phyloP scores from a whole-genome alignment of 192 early-diverging fungal genomes.

The Geosiphon pyriformis region DNA sequence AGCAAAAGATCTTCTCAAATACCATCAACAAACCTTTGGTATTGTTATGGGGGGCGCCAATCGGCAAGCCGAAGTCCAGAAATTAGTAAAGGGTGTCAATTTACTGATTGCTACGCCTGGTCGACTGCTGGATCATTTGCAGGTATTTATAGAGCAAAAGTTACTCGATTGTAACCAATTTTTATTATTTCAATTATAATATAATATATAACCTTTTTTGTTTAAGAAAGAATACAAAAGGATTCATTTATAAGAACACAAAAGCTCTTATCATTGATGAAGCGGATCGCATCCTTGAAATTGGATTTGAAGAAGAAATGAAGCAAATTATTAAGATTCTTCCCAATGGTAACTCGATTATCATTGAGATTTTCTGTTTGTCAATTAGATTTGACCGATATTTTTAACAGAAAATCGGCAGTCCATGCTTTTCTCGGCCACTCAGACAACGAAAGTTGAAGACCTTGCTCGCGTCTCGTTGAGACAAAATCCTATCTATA shows the following conservation, averaged over 20 bases:
- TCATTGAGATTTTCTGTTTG: background rate
- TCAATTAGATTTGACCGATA: background rate
- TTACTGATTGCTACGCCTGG: slow-evolving; percentile 94
- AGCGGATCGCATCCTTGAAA: slow-evolving; percentile 96
- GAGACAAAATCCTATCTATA: slow-evolving; percentile 93
- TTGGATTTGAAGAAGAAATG: slow-evolving; percentile 99
- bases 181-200: background rate
- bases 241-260: slow-evolving; percentile 91
- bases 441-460: slow-evolving; percentile 97
- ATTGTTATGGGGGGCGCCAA: slow-evolving; percentile 99
- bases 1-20: slow-evolving; percentile 88
- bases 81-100: slow-evolving; percentile 94
- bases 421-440: slow-evolving; percentile 98
- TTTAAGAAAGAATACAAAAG: slow-evolving; percentile 76
- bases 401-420: slow-evolving; percentile 69
- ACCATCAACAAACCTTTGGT: slow-evolving; percentile 96
- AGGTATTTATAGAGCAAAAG: slow-evolving; percentile 45
- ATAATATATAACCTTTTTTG: background rate
- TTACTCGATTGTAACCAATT: too few species aligned
- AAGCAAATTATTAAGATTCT: slow-evolving; percentile 93
- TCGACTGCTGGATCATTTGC: slow-evolving; percentile 95
- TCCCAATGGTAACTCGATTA: slow-evolving; percentile 57
- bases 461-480: slow-evolving; percentile 98
- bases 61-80: slow-evolving; percentile 92
- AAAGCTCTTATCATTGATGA: slow-evolving; percentile 94